Conservation (phyloP, 495 filamentous ascomycete species). For the Aspergillus panamensis region DNA sequence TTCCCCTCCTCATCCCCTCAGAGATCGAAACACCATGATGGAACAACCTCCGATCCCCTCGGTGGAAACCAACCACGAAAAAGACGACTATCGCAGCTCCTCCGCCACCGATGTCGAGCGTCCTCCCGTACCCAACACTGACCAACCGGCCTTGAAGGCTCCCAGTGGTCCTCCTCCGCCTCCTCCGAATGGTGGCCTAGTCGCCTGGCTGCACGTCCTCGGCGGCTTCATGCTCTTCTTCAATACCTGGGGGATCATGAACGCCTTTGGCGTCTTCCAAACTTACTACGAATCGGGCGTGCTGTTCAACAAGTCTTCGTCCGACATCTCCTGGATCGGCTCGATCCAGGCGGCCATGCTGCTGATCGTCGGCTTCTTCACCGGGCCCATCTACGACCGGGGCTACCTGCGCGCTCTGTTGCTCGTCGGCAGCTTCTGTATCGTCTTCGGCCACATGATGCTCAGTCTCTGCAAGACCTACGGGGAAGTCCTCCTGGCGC, state of each 20-base stretch:
- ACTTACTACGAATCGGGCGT: conserved; percentile 24
- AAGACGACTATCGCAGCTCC: too few relatives aligned
- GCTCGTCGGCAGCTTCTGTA: conserved; percentile 23
- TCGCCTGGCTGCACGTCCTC: conserved; percentile 10
- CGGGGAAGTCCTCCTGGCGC: conserved; percentile 33
- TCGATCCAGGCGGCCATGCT: conserved; percentile 55
- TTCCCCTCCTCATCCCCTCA: too few relatives aligned
- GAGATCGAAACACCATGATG: too few relatives aligned
- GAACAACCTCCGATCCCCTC: too few relatives aligned
- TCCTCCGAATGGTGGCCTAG: conserved; percentile 6
- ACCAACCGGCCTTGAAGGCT: not conserved
- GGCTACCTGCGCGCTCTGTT: conserved; percentile 53
- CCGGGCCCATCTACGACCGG: conserved; percentile 56
- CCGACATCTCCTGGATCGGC: conserved; percentile 48
- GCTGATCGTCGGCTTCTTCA: conserved; percentile 49
- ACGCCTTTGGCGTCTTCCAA: conserved; percentile 36
- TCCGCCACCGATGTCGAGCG: not conserved
- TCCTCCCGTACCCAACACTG: not conserved
- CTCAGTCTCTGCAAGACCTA: conserved; percentile 35
- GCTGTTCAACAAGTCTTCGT: conserved; percentile 30
- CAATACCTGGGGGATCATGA: conserved; percentile 33
- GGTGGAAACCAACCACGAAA: too few relatives aligned
- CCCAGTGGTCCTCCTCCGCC: not conserved
- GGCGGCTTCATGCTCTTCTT: conserved; percentile 13
- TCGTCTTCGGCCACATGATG: conserved; percentile 45